Percentiles rank a stretch among this genome's conserved stretches.
Conservation (phyloP, 2,329 filamentous ascomycete species). For the Sphaerulina musiva region DNA sequence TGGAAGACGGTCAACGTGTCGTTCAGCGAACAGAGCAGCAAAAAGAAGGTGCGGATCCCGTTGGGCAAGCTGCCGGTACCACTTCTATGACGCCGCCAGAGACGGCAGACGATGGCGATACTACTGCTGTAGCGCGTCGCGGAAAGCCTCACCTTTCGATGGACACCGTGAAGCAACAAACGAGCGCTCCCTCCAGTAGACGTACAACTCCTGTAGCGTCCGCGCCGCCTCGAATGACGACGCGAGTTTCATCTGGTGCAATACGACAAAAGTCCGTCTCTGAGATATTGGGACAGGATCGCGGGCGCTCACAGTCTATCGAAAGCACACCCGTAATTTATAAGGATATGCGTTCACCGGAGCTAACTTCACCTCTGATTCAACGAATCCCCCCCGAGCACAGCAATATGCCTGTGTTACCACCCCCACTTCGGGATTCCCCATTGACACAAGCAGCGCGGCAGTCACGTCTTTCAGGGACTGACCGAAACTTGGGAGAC, state of each 20-base stretch:
- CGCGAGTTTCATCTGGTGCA: constrained; percentile 62
- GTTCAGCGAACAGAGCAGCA: background rate
- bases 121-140: constrained; percentile 23
- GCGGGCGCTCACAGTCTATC: constrained; percentile 38
- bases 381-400: constrained; percentile 37
- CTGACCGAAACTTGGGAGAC: constrained; percentile 8
- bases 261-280: constrained; percentile 66
- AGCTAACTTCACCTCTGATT: constrained; percentile 33
- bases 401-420: background rate
- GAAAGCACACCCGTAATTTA: constrained; percentile 5
- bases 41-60: constrained; percentile 11
- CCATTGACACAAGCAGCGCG: constrained; percentile 3
- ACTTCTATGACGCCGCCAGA: background rate
- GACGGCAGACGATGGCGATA: constrained; percentile 22
- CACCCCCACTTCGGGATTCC: background rate
- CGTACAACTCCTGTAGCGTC: constrained; percentile 7
- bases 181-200: constrained; percentile 9
- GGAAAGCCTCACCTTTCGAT: constrained; percentile 18
- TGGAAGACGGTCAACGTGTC: constrained; percentile 11
- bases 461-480: constrained; percentile 6
- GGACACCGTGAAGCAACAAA: constrained; percentile 18
- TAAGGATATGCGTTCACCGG: constrained; percentile 11
- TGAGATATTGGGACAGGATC: constrained; percentile 60
- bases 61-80: constrained; percentile 13
- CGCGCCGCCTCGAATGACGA: constrained; percentile 52